Base-by-base conservation (phyloP, 2,329 filamentous ascomycete species). In the Arthrobotrys sphaeroides region DNA sequence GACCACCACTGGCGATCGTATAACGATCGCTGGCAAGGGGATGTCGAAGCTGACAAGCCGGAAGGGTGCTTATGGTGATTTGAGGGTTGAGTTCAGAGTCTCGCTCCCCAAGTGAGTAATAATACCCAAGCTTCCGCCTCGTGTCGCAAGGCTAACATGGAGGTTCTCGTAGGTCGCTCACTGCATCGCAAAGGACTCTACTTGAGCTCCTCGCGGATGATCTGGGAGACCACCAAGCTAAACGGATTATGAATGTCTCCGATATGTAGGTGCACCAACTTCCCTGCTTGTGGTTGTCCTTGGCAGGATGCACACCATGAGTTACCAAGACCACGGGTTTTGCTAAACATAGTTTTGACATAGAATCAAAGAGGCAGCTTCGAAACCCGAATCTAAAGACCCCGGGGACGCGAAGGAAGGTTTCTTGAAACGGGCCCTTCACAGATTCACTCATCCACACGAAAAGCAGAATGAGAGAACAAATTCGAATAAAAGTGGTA, bases 201-300 rank as follows among this genome's bases (percentile, higher is more conserved):
- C 84, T 96, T 47, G 95, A 99, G 84, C 94, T 98, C 88, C 88
- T 99, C 78, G 95, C 95, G 5, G 94, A 99, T 80, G 95, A 99
- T 84, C 91, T 99, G 89, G 90, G 88, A 40, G 95, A 99, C 83
- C 93, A 94, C 85, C 92, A 88, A 26, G 95, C 95, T 33, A 95
- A 92, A 84, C 88, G 95, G 49, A 88, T 96, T 68, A 98, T 99
- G 93, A 94, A 96, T 81, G 85, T 96, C 40, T 84, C 83, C 64
- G 85, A 84, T 28, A 16, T 75, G 70, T 75, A 64, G 36, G 70
- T 31, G 7, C 9, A 36, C 10, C 7, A 13, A 12, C 3, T 20
- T 31, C 16, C 12, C 38, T 28, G 5, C 3, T 5, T 3, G 10
- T 16, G 10, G n/a, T n/a, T n/a, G n/a, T n/a, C n/a, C n/a, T n/a